Evolutionary conservation across 352 stramenopile genomes (phyloP).

Genomic region (Phytophthora fragariaefolia): DNA sequence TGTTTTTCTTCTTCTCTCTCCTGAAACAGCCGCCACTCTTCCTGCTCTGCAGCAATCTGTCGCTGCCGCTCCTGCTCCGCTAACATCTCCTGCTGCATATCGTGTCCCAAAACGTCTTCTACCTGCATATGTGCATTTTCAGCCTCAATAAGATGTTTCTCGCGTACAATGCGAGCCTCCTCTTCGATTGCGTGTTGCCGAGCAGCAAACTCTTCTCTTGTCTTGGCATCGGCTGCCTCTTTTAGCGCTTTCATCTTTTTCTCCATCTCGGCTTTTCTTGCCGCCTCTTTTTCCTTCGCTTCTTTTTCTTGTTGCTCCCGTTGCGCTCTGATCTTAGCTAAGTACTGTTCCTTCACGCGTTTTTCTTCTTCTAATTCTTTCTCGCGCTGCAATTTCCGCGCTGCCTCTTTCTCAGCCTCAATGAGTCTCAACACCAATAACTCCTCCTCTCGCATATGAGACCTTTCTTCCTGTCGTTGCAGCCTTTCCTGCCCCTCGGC

Average conservation of each 20-base stretch:
- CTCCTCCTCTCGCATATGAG: conserved; percentile 70
- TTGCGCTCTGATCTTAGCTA: conserved; percentile 53
- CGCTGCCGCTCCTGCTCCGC: conserved; percentile 46
- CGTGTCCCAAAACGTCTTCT: conserved; percentile 51
- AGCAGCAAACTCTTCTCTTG: conserved; percentile 51
- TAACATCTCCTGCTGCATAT: conserved; percentile 45
- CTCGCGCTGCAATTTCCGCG: conserved; percentile 36
- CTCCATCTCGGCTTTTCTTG: conserved; percentile 50
- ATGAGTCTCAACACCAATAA: conserved; percentile 50
- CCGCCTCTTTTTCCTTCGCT: conserved; percentile 54
- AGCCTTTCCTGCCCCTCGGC: conserved; percentile 55
- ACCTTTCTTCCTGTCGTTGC: conserved; percentile 56
- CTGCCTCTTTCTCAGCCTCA: conserved; percentile 43
- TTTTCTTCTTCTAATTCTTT: conserved; percentile 58
- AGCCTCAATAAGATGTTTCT: conserved; percentile 39
- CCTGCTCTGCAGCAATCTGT: conserved; percentile 66
- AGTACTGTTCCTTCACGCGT: conserved; percentile 53
- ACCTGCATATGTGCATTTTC: conserved; percentile 56
- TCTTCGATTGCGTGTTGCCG: conserved; percentile 48
- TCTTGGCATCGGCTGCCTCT: conserved; percentile 62
- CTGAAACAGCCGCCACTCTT: conserved; percentile 68
- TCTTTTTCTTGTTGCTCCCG: conserved; percentile 49
- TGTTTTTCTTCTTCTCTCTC: conserved; percentile 56
- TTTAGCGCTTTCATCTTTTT: conserved; percentile 69
- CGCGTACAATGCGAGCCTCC: conserved; percentile 43